These are phyloP conservation scores for Verticillium nonalfalfae DNA, from an alignment of 2,329 filamentous ascomycete genomes.

Conservation along the genomic window DNA sequence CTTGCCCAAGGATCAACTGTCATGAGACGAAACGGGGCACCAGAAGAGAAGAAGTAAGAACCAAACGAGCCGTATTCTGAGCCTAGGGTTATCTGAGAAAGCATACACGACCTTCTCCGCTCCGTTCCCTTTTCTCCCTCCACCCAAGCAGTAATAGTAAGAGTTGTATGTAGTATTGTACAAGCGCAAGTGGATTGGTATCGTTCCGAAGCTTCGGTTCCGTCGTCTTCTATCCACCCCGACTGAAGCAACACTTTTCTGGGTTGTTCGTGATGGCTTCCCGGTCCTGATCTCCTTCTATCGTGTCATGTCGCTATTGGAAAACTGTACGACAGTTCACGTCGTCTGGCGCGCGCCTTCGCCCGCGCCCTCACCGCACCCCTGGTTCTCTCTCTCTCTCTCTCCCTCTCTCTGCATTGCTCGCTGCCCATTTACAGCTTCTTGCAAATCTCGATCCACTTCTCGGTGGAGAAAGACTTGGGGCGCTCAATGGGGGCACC, in stretches of 20 bases:
- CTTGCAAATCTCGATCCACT: slow-evolving; percentile 89
- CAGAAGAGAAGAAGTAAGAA: neutral
- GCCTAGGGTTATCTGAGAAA: slow-evolving; percentile 12
- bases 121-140: slow-evolving; percentile 4
- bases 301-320: slow-evolving; percentile 6
- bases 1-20: too few species aligned
- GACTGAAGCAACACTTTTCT: slow-evolving; percentile 12
- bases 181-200: slow-evolving; percentile 13
- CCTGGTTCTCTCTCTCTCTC: too few species aligned
- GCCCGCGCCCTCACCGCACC: neutral
- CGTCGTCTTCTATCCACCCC: slow-evolving; percentile 11
- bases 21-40: too few species aligned
- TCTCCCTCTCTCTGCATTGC: neutral
- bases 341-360: slow-evolving; percentile 3
- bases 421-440: slow-evolving; percentile 62
- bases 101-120: slow-evolving; percentile 4
- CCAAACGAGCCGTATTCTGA: slow-evolving; percentile 3
- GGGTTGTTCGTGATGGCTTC: neutral
- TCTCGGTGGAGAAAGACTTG: slow-evolving; percentile 97
- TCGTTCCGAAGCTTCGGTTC: slow-evolving; percentile 4
- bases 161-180: slow-evolving; percentile 9
- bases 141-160: neutral
- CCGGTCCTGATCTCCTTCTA: neutral
- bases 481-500: slow-evolving; percentile 96
- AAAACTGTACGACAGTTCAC: neutral